Base-by-base conservation (phyloP, 2,329 filamentous ascomycete genomes). In the Colletotrichum godetiae region DNA sequence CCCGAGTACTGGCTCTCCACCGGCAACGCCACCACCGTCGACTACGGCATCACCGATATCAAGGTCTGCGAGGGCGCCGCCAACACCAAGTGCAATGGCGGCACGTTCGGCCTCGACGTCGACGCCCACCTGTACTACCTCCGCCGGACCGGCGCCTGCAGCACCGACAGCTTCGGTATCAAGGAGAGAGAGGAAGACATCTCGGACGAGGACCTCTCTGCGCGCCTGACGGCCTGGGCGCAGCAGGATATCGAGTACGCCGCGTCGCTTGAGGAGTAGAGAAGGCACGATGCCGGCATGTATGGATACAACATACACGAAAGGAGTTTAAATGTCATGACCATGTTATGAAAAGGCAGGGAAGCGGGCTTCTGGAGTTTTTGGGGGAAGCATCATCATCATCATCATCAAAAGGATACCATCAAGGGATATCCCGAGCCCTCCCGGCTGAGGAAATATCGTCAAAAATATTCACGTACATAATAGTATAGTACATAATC, bases 1-100 rank as follows among this genome's bases (percentile, higher is more conserved):
- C 92, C 92, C 1, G 93, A 95, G 84, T 94, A 91, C 82, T 94
- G 89, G 87, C 84, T 93, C 46, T 79, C 83, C 8, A 78, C 77
- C 37, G 84, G 84, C 19, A 65, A 65, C 3, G 75, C 79, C 19
- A 78, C 75, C 62, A 82, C 81, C 7, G 76, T 80, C 52, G 76
- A 81, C 74, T 87, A 87, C 77, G 74, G 76, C 13, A 74, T 84
- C 37, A 68, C 60, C 5, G 83, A 87, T 61, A 77, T 91, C 76
- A 76, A 81, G 62, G 80, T 87, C 29, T 91, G 89, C 82, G 71
- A 79, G 15, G 89, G 89, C 73, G 83, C 81, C 70, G 81, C 81
- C 29, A 89, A 86, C 78, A 77, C 81, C 12, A 55, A 70, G 46
- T 91, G 89, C 81, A 91, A 90, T 76, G 88, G 78, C n/a, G 85